A percentile compares a stretch with the other conserved stretches of the same genome.
phyloP scores from a whole-genome alignment of 345 rosid genomes.

The Mercurialis annua region DNA sequence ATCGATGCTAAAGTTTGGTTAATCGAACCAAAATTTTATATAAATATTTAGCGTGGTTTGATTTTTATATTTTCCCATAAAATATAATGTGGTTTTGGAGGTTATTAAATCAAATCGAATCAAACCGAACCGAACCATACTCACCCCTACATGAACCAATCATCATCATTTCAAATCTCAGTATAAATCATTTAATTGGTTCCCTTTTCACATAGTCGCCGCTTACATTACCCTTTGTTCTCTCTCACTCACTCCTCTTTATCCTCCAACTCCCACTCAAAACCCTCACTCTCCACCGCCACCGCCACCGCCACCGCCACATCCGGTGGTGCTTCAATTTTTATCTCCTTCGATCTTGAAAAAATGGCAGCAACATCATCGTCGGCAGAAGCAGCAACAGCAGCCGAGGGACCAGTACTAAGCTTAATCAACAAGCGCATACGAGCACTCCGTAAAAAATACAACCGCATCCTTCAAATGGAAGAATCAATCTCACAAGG shows the following conservation, averaged over 20 bases:
- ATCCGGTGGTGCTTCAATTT: not conserved
- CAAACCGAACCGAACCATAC: not conserved
- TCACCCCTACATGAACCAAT: too few relatives aligned
- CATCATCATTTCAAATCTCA: too few relatives aligned
- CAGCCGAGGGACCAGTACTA: slow-evolving; percentile 74
- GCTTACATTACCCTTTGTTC: too few relatives aligned
- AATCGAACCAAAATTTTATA: too few relatives aligned
- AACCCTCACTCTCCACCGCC: not conserved
- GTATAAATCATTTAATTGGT: too few relatives aligned
- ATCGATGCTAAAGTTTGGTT: too few relatives aligned
- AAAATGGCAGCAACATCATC: slow-evolving; percentile 31
- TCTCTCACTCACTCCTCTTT: not conserved
- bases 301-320: not conserved
- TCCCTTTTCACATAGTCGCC: too few relatives aligned
- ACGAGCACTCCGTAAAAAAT: slow-evolving; percentile 86
- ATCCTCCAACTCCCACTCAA: not conserved
- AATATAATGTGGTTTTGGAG: too few relatives aligned
- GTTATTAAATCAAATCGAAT: too few relatives aligned
- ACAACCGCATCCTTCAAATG: slow-evolving; percentile 74
- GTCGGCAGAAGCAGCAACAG: slow-evolving; percentile 38
- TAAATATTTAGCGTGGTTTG: too few relatives aligned
- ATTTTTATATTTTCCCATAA: too few relatives aligned
- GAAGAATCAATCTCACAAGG: slow-evolving; percentile 82
- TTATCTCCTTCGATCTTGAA: not conserved
- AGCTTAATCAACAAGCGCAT: slow-evolving; percentile 81